A percentile compares a stretch with the other conserved stretches of the same genome.
These are phyloP conservation scores for Microbotryum intermedium DNA, from an alignment of 1,284 basidiomycete species.

Conservation along the genomic window DNA sequence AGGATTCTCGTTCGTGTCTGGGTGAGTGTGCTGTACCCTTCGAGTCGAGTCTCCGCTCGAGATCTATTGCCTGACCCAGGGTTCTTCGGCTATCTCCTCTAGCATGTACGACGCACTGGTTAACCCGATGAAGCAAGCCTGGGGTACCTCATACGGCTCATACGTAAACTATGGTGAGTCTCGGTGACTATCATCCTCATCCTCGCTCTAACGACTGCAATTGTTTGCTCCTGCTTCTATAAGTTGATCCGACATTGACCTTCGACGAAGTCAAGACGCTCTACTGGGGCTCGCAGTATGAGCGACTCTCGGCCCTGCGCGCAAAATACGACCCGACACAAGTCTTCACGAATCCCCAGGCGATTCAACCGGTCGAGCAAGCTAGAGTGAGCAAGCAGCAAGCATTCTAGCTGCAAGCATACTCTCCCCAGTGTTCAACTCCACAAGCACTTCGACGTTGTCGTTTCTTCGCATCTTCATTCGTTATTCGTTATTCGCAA, in stretches of 20 bases:
- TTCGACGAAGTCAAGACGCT: slow-evolving; percentile 8
- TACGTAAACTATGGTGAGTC: slow-evolving; percentile 28
- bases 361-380: slow-evolving; percentile 7
- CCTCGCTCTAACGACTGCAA: neutral
- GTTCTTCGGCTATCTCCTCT: neutral
- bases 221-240: neutral
- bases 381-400: neutral
- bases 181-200: neutral
- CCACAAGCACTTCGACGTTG: no score
- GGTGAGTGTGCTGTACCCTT: slow-evolving; percentile 3
- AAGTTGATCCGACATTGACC: slow-evolving; percentile 20
- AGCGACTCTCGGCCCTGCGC: slow-evolving; percentile 13
- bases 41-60: no score
- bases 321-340: slow-evolving; percentile 13
- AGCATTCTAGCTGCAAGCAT: neutral
- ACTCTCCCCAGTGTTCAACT: no score
- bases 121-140: slow-evolving; percentile 10
- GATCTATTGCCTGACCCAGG: neutral
- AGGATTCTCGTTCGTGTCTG: slow-evolving; percentile 26
- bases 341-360: slow-evolving; percentile 18
- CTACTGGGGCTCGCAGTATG: slow-evolving; percentile 28
- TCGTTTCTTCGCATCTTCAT: no score
- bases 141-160: slow-evolving; percentile 4
- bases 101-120: slow-evolving; percentile 22
- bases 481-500: no score